Conservation (phyloP, 2,329 filamentous ascomycete species). For the Phyllosticta ampelicida region DNA sequence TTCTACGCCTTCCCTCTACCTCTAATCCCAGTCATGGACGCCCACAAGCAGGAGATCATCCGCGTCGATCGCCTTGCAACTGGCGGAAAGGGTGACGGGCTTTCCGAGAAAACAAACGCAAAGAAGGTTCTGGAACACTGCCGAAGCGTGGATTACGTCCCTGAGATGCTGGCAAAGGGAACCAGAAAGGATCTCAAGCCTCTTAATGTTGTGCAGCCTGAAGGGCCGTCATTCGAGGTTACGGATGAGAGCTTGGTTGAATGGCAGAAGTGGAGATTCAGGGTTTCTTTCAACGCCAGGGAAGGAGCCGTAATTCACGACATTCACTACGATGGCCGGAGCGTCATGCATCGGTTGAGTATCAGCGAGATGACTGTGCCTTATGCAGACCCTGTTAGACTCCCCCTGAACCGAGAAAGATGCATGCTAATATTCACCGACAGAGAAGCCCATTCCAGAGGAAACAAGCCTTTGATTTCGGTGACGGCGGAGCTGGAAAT, state of each 20-base stretch:
- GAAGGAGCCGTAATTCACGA: slow-evolving; percentile 61
- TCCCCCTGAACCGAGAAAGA: background rate
- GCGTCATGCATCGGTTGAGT: slow-evolving; percentile 55
- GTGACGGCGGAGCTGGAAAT: slow-evolving; percentile 56
- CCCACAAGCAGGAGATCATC: slow-evolving; percentile 24
- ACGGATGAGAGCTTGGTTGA: slow-evolving; percentile 33
- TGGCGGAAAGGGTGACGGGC: slow-evolving; percentile 26
- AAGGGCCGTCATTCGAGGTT: slow-evolving; percentile 56
- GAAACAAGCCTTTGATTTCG: slow-evolving; percentile 64
- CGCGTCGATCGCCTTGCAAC: slow-evolving; percentile 28
- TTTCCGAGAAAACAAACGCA: slow-evolving; percentile 29
- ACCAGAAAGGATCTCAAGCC: slow-evolving; percentile 45
- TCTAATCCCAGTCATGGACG: slow-evolving; percentile 27
- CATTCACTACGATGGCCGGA: slow-evolving; percentile 54
- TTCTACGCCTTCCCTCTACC: slow-evolving; percentile 31
- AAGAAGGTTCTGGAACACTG: slow-evolving; percentile 37
- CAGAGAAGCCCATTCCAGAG: slow-evolving; percentile 51
- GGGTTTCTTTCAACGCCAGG: slow-evolving; percentile 29
- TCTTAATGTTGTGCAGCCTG: slow-evolving; percentile 60
- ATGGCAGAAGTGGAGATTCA: slow-evolving; percentile 38
- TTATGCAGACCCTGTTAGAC: slow-evolving; percentile 3
- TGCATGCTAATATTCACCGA: slow-evolving; percentile 15
- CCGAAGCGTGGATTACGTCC: slow-evolving; percentile 40
- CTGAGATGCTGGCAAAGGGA: slow-evolving; percentile 29
- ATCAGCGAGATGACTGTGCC: slow-evolving; percentile 51